These are phyloP conservation scores for Abelmoschus esculentus DNA, from an alignment of 345 rosid genomes.

Conservation along the genomic window DNA sequence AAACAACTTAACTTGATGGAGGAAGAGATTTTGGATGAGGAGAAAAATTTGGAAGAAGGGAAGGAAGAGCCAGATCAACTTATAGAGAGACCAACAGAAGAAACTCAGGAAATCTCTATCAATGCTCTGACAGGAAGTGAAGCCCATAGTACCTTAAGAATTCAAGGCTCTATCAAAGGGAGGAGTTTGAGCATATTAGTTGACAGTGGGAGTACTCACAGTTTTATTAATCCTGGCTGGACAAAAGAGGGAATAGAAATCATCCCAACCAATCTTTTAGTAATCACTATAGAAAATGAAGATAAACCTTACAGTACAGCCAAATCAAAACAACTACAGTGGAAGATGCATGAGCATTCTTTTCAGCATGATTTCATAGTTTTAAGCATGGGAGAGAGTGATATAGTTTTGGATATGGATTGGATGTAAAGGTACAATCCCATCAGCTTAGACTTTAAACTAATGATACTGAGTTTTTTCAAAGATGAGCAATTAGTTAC, in stretches of 20 bases:
- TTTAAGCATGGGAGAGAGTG: neutral
- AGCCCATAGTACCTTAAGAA: neutral
- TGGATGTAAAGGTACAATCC: neutral
- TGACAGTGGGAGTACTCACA: neutral
- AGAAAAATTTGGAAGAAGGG: too few relatives aligned
- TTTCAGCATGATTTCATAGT: neutral
- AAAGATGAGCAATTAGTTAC: too few relatives aligned
- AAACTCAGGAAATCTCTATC: neutral
- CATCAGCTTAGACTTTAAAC: neutral
- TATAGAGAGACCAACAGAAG: neutral
- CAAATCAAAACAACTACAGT: neutral
- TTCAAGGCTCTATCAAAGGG: neutral
- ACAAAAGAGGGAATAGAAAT: neutral
- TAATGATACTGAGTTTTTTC: neutral
- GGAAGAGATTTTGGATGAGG: neutral
- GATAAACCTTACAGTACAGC: neutral
- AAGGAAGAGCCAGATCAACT: too few relatives aligned
- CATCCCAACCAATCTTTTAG: neutral
- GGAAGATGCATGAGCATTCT: rapidly evolving
- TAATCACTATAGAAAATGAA: neutral
- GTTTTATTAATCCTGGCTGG: neutral
- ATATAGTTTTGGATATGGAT: neutral
- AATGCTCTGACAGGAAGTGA: neutral
- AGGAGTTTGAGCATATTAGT: neutral
- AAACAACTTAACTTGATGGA: neutral